These are phyloP conservation scores for Vitis riparia DNA, from an alignment of 164 flowering plant genomes.

Conservation along the genomic window DNA sequence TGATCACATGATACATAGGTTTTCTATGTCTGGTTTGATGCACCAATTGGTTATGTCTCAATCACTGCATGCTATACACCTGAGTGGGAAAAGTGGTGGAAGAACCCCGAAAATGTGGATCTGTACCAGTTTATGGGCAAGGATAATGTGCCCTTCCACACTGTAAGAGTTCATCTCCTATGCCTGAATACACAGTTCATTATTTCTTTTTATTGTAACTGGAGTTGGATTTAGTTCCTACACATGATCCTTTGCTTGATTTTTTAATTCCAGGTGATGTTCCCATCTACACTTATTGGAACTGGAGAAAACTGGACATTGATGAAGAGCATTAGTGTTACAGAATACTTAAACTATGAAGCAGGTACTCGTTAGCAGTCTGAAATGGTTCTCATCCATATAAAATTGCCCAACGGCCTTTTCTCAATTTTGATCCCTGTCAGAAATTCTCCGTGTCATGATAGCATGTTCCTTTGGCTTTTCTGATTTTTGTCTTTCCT, in stretches of 20 bases:
- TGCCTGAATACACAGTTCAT: too few species aligned
- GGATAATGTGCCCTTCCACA: slow-evolving; percentile 97
- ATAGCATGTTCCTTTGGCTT: too few species aligned
- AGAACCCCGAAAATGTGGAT: slow-evolving; percentile 90
- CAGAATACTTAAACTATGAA: slow-evolving; percentile 93
- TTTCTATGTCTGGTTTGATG: slow-evolving; percentile 98
- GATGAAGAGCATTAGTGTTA: slow-evolving; percentile 92
- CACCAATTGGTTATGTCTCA: slow-evolving; percentile 94
- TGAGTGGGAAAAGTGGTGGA: slow-evolving; percentile 99
- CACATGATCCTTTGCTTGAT: neutral
- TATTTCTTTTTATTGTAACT: neutral
- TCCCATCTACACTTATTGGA: slow-evolving; percentile 88
- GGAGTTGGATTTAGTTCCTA: too few species aligned
- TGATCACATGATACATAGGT: slow-evolving; percentile 44
- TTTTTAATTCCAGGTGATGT: slow-evolving; percentile 66
- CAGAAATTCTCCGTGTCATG: too few species aligned
- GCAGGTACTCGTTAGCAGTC: slow-evolving; percentile 42
- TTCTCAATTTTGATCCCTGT: too few species aligned
- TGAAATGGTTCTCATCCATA: neutral
- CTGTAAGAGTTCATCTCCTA: slow-evolving; percentile 43
- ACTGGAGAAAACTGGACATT: slow-evolving; percentile 91
- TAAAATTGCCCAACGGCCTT: neutral
- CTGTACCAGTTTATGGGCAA: slow-evolving; percentile 98
- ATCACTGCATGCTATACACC: slow-evolving; percentile 81
- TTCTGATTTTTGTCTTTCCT: neutral